Evolutionary conservation across 345 rosid species (phyloP), one percentile per base, ranked within the genome.

Genomic region (Limnanthes douglasii): DNA sequence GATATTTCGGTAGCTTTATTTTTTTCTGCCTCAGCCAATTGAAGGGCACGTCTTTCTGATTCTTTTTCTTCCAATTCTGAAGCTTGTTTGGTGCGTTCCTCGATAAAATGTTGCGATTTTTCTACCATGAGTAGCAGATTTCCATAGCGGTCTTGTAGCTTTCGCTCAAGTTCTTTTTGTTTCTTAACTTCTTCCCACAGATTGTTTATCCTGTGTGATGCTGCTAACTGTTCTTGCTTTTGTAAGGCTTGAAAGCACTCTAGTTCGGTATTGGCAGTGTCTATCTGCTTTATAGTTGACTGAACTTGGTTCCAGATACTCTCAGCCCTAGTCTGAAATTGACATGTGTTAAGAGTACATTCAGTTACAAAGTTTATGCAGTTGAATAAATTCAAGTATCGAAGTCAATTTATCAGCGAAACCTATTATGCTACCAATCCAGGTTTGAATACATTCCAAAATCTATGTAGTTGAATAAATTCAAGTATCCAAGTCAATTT

Each of bases 191-290:
- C 95, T 54, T 71, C 94, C 74, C 85, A 62, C 33, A 92, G 56
- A 50, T 66, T 60, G 51, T 70, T 75, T 42, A 85, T 73, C 60
- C 99, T 69, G 54, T 66, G 76, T 25, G 83, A 55, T 18, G 96
- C 94, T 24, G 96, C 93, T 46, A 73, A 40, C 39, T 85, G 88
- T 48, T 92, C 99, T 61, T 84, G 98, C 64, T 78, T 90, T 60
- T 92, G 90, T 50, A 85, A 72, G 30, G 75, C 82, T 63, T 59
- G 79, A 53, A 81, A 92, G 52, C 94, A 92, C 57, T 81, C 93
- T 0, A 92, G 80, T 48, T 92, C 94, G 16, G 93, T 92, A 53
- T 83, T 70, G 31, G 94, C 77, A 46, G 72, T 64, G 48, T 85
- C 94, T 49, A 81, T 64, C 69, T 71, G 96, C 74, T 81, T 81